Base-by-base conservation (phyloP, 495 filamentous ascomycete species). In the Clavariopsis aquatica region DNA sequence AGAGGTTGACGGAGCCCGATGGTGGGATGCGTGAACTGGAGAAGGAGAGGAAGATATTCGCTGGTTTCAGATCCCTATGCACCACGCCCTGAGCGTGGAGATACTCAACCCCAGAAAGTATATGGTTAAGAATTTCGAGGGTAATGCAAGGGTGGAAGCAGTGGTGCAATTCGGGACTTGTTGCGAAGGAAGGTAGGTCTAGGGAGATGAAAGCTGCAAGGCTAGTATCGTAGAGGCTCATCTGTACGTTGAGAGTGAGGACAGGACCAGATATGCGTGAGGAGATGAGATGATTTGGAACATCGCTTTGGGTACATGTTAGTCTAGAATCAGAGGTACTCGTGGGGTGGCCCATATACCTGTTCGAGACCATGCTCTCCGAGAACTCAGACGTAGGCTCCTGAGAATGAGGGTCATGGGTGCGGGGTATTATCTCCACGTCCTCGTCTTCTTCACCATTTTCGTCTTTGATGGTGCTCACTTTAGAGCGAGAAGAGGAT, bases 31-130 rank as follows among this genome's bases (percentile, higher is more conserved):
- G 22, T 15, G 34, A 31, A 9, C 47, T 36, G 24, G 47, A 57
- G 45, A 74, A 34, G 0, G 75, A 71, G 5, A 83, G 67, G 57
- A 82, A 78, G 41, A 82, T 74, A 62, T 82, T 82, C 0, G 62
- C 69, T 0, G 79, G 80, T 56, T 82, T 82, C 52, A 81, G 69
- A 52, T 82, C 79, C 26, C 80, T 73, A 60, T 82, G 80, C 13
- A 80, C 70, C 49, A 81, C 73, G 29, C 62, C 59, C 24, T 72
- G 36, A 8, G 24, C 29, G 60, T 77, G 75, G 17, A 77, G 74
- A 57, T 77, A 77, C n/a, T 73, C 62, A 4, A 76, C 64, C 36
- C 74, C 75, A 15, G 72, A 62, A 28, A 79, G 31, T 29, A 81
- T 69, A 2, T 68, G 58, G 8, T 67, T 56, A 24, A 81, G 70